Evolutionary conservation across 164 flowering plant genomes (phyloP).

Genomic region (Vitis amurensis): DNA sequence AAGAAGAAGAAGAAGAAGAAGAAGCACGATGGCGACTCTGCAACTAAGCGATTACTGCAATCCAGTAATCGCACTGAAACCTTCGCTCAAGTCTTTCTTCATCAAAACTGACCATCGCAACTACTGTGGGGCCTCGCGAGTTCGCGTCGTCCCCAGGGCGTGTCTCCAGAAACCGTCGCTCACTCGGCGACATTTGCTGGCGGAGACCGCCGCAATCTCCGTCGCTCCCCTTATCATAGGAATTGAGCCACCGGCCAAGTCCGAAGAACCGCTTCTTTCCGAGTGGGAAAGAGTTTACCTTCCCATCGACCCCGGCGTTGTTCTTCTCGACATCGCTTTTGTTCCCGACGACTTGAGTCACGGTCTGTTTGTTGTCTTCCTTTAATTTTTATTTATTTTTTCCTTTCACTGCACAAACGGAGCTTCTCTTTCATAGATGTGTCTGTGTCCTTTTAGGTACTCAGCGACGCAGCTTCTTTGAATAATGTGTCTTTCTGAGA

Average conservation of each 20-base stretch:
- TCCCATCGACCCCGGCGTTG: slow-evolving; percentile 93
- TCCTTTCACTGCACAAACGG: neutral
- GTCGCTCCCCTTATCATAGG: slow-evolving; percentile 22
- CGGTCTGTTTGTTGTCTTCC: slow-evolving; percentile 34
- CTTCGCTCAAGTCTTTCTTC: slow-evolving; percentile 25
- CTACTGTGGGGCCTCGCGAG: neutral
- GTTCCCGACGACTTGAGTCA: slow-evolving; percentile 85
- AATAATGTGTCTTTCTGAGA: no score
- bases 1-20: slow-evolving; percentile 10
- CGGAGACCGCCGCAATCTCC: slow-evolving; percentile 43
- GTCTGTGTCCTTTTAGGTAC: no score
- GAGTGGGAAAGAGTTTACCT: slow-evolving; percentile 90
- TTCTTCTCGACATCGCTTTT: slow-evolving; percentile 92
- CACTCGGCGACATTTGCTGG: slow-evolving; percentile 40
- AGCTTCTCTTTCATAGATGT: neutral
- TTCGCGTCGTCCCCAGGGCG: slow-evolving; percentile 1
- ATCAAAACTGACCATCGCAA: neutral
- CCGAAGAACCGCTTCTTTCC: slow-evolving; percentile 58
- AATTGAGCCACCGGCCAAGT: slow-evolving; percentile 30
- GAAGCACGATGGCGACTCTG: slow-evolving; percentile 38
- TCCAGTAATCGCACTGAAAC: slow-evolving; percentile 19
- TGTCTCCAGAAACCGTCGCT: slow-evolving; percentile 7
- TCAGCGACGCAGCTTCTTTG: no score
- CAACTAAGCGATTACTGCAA: slow-evolving; percentile 28
- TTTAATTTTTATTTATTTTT: neutral